A percentile compares a stretch with the other conserved stretches of the same genome.
These are phyloP conservation scores for Aurifilum marmelostoma DNA, from an alignment of 2,329 filamentous ascomycete genomes.

Conservation along the genomic window DNA sequence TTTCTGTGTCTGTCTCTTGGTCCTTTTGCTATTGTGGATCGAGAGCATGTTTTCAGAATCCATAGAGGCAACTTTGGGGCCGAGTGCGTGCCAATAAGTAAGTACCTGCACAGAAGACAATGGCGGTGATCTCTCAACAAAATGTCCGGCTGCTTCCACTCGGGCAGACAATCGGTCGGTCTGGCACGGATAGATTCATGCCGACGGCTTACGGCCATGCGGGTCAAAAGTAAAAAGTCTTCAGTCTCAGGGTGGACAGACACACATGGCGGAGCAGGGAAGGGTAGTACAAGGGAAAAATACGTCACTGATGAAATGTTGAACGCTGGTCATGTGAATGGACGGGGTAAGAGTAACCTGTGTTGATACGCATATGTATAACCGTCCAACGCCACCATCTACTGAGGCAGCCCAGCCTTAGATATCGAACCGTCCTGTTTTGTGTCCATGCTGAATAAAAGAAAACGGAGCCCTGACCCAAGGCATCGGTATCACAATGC, in stretches of 20 bases:
- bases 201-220: background rate
- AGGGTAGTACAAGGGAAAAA: no score
- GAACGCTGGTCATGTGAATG: background rate
- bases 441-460: background rate
- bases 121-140: background rate
- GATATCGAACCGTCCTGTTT: background rate
- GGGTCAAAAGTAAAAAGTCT: no score
- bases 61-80: no score
- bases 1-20: no score
- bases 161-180: no score
- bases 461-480: background rate
- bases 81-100: background rate
- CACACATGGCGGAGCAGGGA: no score
- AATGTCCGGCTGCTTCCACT: no score
- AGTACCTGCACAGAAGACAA: background rate
- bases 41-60: no score
- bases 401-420: background rate
- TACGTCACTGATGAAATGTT: background rate
- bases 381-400: conserved; percentile 1
- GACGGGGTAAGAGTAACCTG: background rate
- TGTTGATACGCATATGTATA: background rate
- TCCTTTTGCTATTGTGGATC: no score
- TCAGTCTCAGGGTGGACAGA: no score
- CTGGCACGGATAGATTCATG: background rate
- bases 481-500: conserved; percentile 5